Evolutionary conservation across 331 rosid species (phyloP).

Genomic region (Malus hybrid): DNA sequence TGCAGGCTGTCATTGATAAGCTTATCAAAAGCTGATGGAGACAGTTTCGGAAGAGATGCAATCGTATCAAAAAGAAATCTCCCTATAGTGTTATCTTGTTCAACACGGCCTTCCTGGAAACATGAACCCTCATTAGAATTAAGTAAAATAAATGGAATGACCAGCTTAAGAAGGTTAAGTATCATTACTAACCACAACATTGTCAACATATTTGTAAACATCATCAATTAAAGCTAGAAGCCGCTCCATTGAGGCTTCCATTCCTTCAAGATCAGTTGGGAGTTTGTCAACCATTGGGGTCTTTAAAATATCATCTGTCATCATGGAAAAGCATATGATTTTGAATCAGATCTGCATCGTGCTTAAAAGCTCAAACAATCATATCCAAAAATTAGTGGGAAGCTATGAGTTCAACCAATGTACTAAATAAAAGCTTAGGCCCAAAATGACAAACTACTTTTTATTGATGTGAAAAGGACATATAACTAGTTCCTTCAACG

Average conservation of each 20-base stretch:
- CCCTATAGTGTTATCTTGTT: constrained; percentile 74
- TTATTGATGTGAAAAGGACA: too few species aligned
- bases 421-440: neutral
- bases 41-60: constrained; percentile 67
- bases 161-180: neutral
- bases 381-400: neutral
- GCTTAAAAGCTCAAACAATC: constrained; percentile 1
- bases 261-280: constrained; percentile 94
- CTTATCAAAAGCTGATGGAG: constrained; percentile 66
- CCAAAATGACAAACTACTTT: too few species aligned
- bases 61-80: constrained; percentile 58
- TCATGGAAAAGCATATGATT: constrained; percentile 1
- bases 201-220: constrained; percentile 80
- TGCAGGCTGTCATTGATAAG: constrained; percentile 72
- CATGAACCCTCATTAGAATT: neutral
- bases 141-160: neutral
- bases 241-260: constrained; percentile 94
- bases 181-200: constrained; percentile 69
- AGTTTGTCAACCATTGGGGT: constrained; percentile 70
- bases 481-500: too few species aligned
- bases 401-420: neutral
- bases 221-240: constrained; percentile 76
- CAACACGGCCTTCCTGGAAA: constrained; percentile 66
- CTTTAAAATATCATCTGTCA: constrained; percentile 76
- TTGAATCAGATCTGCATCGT: neutral